Percentiles rank a stretch among this genome's conserved stretches.
These are phyloP conservation scores for Pythium dissimile DNA, from an alignment of 352 stramenopile genomes.

Conservation along the genomic window DNA sequence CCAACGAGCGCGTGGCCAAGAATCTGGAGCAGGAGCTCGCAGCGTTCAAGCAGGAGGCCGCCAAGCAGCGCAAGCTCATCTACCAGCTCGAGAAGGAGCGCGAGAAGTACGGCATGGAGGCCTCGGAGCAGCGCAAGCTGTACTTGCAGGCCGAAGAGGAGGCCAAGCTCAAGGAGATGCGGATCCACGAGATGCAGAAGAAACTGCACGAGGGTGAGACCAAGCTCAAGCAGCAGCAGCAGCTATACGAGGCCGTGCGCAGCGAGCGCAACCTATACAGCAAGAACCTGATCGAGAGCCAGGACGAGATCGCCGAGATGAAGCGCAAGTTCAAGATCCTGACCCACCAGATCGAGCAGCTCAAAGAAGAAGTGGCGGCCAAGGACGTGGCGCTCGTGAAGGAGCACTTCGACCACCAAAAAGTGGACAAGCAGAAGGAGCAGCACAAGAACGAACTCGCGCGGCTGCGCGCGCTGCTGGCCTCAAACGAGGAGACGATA, in stretches of 20 bases:
- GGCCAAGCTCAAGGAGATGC: constrained; percentile 79
- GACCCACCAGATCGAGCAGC: constrained; percentile 93
- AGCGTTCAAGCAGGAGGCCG: constrained; percentile 79
- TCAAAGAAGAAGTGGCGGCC: constrained; percentile 94
- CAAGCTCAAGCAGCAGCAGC: constrained; percentile 96
- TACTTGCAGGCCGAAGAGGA: constrained; percentile 83
- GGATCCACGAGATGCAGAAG: constrained; percentile 80
- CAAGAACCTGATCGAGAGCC: constrained; percentile 95
- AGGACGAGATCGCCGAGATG: constrained; percentile 95
- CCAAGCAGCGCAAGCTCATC: constrained; percentile 89
- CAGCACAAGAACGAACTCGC: constrained; percentile 92
- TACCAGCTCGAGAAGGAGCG: constrained; percentile 92
- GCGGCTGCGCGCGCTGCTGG: constrained; percentile 82
- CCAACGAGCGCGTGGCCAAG: constrained; percentile 90
- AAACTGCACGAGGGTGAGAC: constrained; percentile 89
- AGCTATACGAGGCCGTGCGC: constrained; percentile 94
- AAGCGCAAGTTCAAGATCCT: constrained; percentile 97
- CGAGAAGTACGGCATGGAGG: constrained; percentile 89
- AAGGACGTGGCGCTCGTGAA: constrained; percentile 96
- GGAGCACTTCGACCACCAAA: constrained; percentile 95
- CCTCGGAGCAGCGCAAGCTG: constrained; percentile 79
- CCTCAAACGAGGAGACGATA: constrained; percentile 90
- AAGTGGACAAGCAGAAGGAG: constrained; percentile 94
- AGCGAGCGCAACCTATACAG: constrained; percentile 93
- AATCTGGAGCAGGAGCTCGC: constrained; percentile 81